A percentile compares a stretch with the other conserved stretches of the same genome.
Evolutionary conservation across 2,329 filamentous ascomycete species (phyloP).

Genomic region (Stromatinia cepivora): DNA sequence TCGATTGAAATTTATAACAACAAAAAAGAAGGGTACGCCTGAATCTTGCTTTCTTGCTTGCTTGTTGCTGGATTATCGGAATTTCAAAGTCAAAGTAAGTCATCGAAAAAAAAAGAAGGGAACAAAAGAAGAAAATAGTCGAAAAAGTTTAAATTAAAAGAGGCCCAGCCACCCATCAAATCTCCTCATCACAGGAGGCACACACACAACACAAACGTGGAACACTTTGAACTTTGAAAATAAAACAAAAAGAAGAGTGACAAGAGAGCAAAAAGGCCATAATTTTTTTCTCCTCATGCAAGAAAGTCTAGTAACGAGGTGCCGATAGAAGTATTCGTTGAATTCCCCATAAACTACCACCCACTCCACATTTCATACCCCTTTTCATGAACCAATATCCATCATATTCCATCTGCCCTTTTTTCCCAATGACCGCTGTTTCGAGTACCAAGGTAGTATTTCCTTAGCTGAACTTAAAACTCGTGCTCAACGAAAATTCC

Average conservation of each 20-base stretch:
- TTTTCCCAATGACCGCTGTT: constrained; percentile 29
- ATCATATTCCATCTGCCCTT: constrained; percentile 29
- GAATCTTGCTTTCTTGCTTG: constrained; percentile 34
- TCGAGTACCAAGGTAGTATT: constrained; percentile 32
- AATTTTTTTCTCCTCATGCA: constrained; percentile 37
- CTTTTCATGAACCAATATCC: constrained; percentile 30
- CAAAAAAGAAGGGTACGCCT: constrained; percentile 37
- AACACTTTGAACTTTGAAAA: constrained; percentile 4
- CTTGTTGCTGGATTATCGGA: neutral
- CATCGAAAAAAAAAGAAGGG: neutral
- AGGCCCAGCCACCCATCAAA: constrained; percentile 38
- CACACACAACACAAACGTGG: constrained; percentile 22
- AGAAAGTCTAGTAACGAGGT: constrained; percentile 40
- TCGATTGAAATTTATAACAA: constrained; percentile 30
- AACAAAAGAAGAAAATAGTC: constrained; percentile 9
- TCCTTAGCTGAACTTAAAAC: constrained; percentile 33
- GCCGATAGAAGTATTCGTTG: constrained; percentile 34
- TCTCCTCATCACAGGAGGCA: constrained; percentile 13
- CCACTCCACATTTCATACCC: constrained; percentile 19
- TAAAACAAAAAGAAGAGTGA: constrained; percentile 34
- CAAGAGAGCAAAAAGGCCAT: constrained; percentile 38
- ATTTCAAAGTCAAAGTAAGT: neutral
- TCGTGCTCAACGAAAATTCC: constrained; percentile 36
- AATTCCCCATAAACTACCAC: constrained; percentile 23
- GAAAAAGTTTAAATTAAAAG: constrained; percentile 33